Evolutionary conservation across 148 eudicot genomes (phyloP).

Genomic region (Bassia scoparia): DNA sequence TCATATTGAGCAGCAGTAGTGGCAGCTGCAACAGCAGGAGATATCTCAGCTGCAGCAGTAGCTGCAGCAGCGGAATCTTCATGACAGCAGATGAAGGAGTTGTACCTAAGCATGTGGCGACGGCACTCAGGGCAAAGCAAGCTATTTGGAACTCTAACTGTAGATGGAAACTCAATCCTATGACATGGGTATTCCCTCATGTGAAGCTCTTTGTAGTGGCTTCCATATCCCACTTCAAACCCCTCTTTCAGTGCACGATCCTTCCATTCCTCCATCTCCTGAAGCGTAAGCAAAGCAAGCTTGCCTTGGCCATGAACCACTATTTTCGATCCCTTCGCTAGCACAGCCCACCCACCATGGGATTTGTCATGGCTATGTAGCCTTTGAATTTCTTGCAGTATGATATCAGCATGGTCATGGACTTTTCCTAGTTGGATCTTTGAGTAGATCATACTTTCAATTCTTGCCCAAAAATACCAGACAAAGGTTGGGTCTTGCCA

Average conservation of each 20-base stretch:
- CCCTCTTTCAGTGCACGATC: constrained; percentile 26
- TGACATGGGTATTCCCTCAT: constrained; percentile 31
- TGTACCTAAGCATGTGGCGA: constrained; percentile 34
- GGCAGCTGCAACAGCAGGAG: constrained; percentile 7
- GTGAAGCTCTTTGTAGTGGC: constrained; percentile 25
- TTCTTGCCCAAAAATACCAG: constrained; percentile 45
- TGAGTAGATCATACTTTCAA: constrained; percentile 45
- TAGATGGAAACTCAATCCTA: constrained; percentile 37
- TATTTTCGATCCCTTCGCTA: constrained; percentile 42
- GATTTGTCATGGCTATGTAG: constrained; percentile 48
- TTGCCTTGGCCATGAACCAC: constrained; percentile 35
- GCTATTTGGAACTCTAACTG: constrained; percentile 27
- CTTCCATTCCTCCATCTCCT: constrained; percentile 38
- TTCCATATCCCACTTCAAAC: constrained; percentile 23
- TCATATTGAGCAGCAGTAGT: constrained; percentile 14
- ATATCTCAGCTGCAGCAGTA: constrained; percentile 11
- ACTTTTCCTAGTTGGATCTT: constrained; percentile 33
- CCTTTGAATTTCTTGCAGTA: constrained; percentile 44
- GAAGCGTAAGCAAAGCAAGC: constrained; percentile 14
- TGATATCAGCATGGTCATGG: constrained; percentile 32
- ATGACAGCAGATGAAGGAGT: constrained; percentile 45
- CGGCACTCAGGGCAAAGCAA: constrained; percentile 57
- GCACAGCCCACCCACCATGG: constrained; percentile 48
- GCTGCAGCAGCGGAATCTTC: constrained; percentile 19
- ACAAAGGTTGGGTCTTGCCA: constrained; percentile 25